Evolutionary conservation across 441 rosid species (phyloP), one percentile per base, ranked within the genome.

Genomic region (Manihot esculenta): DNA sequence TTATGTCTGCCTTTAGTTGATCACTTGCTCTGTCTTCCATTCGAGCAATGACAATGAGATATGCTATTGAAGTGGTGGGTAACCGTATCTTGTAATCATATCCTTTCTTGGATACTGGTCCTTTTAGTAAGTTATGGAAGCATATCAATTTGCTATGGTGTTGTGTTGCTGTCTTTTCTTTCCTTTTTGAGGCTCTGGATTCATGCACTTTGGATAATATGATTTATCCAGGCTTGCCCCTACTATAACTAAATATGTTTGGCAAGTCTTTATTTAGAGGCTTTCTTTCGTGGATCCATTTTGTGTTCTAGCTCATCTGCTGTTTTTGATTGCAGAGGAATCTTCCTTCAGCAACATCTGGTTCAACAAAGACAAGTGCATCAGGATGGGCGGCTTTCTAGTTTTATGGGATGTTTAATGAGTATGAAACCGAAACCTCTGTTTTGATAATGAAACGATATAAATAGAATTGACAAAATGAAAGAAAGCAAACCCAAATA

Each of bases 301-400:
- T 38, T 38, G 4, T 48, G 53, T 13, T 38, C 1, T 54, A 7
- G 48, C 56, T 63, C 17, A 50, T 66, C 56, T 58, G 71, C 60
- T 30, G 27, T 63, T 41, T 35, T 49, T 72, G 69, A 74, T 68
- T 86, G 83, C 91, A 94, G 99, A 89, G 79, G 76, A 90, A 81
- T 80, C 93, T 92, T 64, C 98, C 98, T 69, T 71, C 95, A 1
- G 57, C 80, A 13, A 73, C 82, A 44, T 71, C 96, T 17, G 94
- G 86, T 72, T 76, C 86, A 23, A 63, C 79, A 49, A 90, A 85
- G 74, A 81, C 84, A 8, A 69, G 89, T 76, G 91, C 96, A 70
- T 88, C 99, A 23, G 99, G 97, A 72, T 94, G 99, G 99, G 94
- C 99, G 4, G 99, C 97, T 62, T 94, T 94, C 79, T 94, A 71